Evolutionary conservation across 2,329 filamentous ascomycete species (phyloP).

Genomic region (Alternaria sp.): DNA sequence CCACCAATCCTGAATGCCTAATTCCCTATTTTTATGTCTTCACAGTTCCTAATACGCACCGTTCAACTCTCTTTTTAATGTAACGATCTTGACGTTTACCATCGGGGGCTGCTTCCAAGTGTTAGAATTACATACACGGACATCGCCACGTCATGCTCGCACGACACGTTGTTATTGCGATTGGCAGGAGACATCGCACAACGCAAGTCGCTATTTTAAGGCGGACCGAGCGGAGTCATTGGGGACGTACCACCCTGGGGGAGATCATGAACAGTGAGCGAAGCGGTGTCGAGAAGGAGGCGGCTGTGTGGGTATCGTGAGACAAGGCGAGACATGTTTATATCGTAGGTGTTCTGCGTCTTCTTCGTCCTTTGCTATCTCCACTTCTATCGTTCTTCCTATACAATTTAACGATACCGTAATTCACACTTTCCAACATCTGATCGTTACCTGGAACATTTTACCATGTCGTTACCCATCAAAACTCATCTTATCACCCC

Average conservation of each 20-base stretch:
- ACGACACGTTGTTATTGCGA: slow-evolving; percentile 2
- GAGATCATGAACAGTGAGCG: neutral
- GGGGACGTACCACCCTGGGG: neutral
- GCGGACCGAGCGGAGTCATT: neutral
- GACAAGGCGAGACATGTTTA: neutral
- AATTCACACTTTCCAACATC: neutral
- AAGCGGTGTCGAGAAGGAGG: neutral
- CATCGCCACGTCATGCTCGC: neutral
- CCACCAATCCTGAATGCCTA: neutral
- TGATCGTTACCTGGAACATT: neutral
- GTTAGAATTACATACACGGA: neutral
- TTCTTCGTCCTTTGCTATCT: neutral
- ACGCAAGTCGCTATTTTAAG: slow-evolving; percentile 1
- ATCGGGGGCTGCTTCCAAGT: neutral
- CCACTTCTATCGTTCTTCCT: neutral
- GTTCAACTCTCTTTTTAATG: neutral
- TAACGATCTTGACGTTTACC: neutral
- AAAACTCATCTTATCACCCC: too few species aligned
- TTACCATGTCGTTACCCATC: neutral
- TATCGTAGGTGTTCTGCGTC: neutral
- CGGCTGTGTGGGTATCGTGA: neutral
- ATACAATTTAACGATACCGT: neutral
- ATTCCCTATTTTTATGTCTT: neutral
- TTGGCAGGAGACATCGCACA: neutral
- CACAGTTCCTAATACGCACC: neutral